Evolutionary conservation across 805 yeast species (phyloP).

Genomic region (Wickerhamiella bombiphila): DNA sequence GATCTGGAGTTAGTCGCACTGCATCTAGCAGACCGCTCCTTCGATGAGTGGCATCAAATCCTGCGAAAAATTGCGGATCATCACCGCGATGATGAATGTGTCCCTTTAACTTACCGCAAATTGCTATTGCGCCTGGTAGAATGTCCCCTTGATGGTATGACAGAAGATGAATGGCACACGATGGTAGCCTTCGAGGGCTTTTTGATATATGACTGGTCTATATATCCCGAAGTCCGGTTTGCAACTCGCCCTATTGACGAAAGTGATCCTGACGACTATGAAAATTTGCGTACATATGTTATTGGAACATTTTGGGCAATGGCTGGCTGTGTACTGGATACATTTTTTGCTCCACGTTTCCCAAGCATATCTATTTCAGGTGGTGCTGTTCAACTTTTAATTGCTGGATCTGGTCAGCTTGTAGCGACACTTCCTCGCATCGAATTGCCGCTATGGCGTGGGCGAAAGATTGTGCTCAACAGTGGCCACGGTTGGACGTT

Average conservation of each 20-base stretch:
- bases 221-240: slow-evolving; percentile 44
- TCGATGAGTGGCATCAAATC: slow-evolving; percentile 29
- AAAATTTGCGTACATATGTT: slow-evolving; percentile 38
- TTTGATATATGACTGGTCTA: slow-evolving; percentile 27
- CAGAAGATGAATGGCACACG: slow-evolving; percentile 17
- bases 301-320: slow-evolving; percentile 33
- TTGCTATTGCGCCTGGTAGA: slow-evolving; percentile 22
- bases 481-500: slow-evolving; percentile 36
- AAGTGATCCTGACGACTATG: slow-evolving; percentile 25
- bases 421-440: slow-evolving; percentile 19
- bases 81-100: slow-evolving; percentile 35
- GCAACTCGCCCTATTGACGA: slow-evolving; percentile 40
- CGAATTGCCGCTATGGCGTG: slow-evolving; percentile 2
- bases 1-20: slow-evolving; percentile 7
- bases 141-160: slow-evolving; percentile 6
- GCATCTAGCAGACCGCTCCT: slow-evolving; percentile 18
- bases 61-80: slow-evolving; percentile 28
- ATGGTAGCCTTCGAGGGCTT: slow-evolving; percentile 30
- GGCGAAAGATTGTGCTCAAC: slow-evolving; percentile 24
- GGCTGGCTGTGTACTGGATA: slow-evolving; percentile 40
- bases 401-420: slow-evolving; percentile 42
- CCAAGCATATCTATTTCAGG: slow-evolving; percentile 38
- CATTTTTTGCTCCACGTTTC: slow-evolving; percentile 43
- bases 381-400: slow-evolving; percentile 42
- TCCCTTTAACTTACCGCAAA: slow-evolving; percentile 27